These are phyloP conservation scores for Suillus decipiens DNA, from an alignment of 768 basidiomycete species.

Conservation along the genomic window DNA sequence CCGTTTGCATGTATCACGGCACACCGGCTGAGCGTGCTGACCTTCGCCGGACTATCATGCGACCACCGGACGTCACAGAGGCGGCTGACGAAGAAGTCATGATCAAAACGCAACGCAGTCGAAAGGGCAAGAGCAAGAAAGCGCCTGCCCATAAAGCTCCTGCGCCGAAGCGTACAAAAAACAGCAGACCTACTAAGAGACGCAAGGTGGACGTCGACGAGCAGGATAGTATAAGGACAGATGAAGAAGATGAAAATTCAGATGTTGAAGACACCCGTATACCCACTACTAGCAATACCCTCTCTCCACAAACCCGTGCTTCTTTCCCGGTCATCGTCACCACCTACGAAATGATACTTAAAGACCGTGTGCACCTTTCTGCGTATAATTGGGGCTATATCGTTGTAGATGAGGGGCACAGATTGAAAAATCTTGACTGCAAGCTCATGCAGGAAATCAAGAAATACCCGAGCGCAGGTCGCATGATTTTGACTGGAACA, in stretches of 20 bases:
- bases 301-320: conserved; percentile 19
- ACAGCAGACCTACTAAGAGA: conserved; percentile 19
- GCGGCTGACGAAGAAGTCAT: conserved; percentile 25
- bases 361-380: conserved; percentile 65
- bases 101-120: conserved; percentile 21
- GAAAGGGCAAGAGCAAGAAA: conserved; percentile 23
- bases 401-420: conserved; percentile 95
- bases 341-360: conserved; percentile 92
- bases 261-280: conserved; percentile 20
- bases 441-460: conserved; percentile 90
- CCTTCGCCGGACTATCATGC: conserved; percentile 65
- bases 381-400: conserved; percentile 87
- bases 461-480: conserved; percentile 76
- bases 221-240: conserved; percentile 2
- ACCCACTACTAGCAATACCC: conserved; percentile 21
- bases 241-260: conserved; percentile 24
- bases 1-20: conserved; percentile 91
- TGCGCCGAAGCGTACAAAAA: conserved; percentile 15
- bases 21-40: conserved; percentile 78
- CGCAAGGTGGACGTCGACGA: conserved; percentile 20
- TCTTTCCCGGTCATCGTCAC: conserved; percentile 84
- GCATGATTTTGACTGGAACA: conserved; percentile 95
- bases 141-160: conserved; percentile 13
- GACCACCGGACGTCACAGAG: conserved; percentile 31
- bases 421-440: conserved; percentile 93